Conservation (phyloP, 176 grass and related monocot genomes). For the Avena insularis region DNA sequence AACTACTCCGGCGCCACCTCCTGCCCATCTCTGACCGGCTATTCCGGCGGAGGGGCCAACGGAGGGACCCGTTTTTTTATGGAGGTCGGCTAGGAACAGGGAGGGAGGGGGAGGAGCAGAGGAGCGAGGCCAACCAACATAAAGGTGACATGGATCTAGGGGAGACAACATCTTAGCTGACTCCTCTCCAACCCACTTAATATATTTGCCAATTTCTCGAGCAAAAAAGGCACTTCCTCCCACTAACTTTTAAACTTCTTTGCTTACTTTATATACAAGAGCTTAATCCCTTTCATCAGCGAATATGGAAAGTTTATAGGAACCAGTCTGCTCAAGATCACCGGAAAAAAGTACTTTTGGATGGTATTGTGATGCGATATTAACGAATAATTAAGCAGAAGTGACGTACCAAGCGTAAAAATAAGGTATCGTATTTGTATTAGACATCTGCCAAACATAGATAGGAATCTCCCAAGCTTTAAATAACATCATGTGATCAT, state of each 20-base stretch:
- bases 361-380: too few species aligned
- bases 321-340: not conserved
- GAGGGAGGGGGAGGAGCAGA: too few species aligned
- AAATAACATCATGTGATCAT: not conserved
- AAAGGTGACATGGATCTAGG: not conserved
- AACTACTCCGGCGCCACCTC: too few species aligned
- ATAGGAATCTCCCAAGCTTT: not conserved
- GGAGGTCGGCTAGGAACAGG: too few species aligned
- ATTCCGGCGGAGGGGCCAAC: too few species aligned
- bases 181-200: slow-evolving; percentile 17
- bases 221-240: not conserved
- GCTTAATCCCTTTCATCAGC: not conserved
- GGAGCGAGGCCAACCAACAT: not conserved
- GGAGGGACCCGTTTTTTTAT: too few species aligned
- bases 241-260: not conserved
- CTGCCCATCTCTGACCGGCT: too few species aligned
- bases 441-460: not conserved
- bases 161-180: slow-evolving; percentile 37
- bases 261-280: not conserved
- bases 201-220: not conserved
- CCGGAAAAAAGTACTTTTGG: too few species aligned
- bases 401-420: too few species aligned
- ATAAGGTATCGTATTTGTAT: too few species aligned
- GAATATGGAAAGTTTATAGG: not conserved
- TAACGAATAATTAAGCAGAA: too few species aligned